Base-by-base conservation (phyloP, 768 basidiomycete species). In the Saitozyma sp. region DNA sequence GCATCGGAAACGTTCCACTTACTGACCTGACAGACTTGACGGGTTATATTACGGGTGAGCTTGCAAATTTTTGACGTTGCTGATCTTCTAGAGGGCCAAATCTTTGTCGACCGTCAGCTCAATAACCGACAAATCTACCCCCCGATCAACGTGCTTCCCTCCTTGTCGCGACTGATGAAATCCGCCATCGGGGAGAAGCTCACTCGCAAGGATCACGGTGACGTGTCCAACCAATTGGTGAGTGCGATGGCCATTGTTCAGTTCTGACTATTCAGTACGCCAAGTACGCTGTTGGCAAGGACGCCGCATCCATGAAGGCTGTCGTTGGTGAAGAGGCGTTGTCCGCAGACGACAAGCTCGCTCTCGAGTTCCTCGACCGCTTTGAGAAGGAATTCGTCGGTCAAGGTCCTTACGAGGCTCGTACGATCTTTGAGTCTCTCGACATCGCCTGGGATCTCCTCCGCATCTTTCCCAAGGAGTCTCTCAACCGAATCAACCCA, bases 151-250 rank as follows among this genome's bases (percentile, higher is more conserved):
- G 95, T 99, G 63, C 84, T 99, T 52, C 96, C 96, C 64, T 98
- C 96, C 67, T 85, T 99, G 76, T 98, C 96, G 71, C 93, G 96
- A 81, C 83, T 99, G 79, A 99, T 99, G 96, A 99, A 99, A 88
- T 92, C 90, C 72, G 96, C 96, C 68, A 97, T 98, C 81, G 96
- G 96, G 68, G 95, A 97, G 82, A 87, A 91, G 81, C 83, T 98
- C 77, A 98, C 96, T 62, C 85, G 96, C 79, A 95, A 95, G 82
- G 96, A 99, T 81, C 96, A 98, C 79, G 91, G 93, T 74, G 96
- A 99, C 81, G 96, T 99, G 42, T 98, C 96, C 13, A 99, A 99
- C 84, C 95, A 97, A 82, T 83, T 96, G 83, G 92, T 91, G 71
- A 60, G 90, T 82, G 14, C 0, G 10, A 9, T 42, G 29, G 17